phyloP scores from a whole-genome alignment of 2,329 filamentous ascomycete genomes.

The Leptographium flavum region DNA sequence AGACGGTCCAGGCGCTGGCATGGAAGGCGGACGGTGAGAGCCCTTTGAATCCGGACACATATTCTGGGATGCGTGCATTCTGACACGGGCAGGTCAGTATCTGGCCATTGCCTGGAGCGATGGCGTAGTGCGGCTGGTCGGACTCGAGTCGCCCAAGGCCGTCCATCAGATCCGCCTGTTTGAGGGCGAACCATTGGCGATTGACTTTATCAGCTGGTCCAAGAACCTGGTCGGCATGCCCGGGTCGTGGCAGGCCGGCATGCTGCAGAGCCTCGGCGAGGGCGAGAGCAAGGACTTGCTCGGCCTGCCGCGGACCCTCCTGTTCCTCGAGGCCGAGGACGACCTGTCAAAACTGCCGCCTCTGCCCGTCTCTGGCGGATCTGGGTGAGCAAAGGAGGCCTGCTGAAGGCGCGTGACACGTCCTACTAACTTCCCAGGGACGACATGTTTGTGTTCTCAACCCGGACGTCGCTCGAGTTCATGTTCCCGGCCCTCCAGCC shows the following conservation, averaged over 20 bases:
- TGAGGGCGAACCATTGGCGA: slow-evolving; percentile 24
- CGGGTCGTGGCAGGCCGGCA: slow-evolving; percentile 17
- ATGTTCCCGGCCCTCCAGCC: slow-evolving; percentile 49
- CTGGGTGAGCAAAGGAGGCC: slow-evolving; percentile 32
- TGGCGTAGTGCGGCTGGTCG: slow-evolving; percentile 61
- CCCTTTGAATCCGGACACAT: no score
- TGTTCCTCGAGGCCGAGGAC: slow-evolving; percentile 61
- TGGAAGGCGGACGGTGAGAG: slow-evolving; percentile 56
- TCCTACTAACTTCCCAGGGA: slow-evolving; percentile 24
- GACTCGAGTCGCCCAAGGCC: slow-evolving; percentile 67
- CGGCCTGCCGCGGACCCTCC: slow-evolving; percentile 58
- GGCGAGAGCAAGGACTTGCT: slow-evolving; percentile 18
- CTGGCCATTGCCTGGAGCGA: slow-evolving; percentile 77
- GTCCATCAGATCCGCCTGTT: slow-evolving; percentile 54
- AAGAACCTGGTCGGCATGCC: slow-evolving; percentile 25
- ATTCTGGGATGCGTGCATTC: background rate
- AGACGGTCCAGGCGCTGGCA: slow-evolving; percentile 32
- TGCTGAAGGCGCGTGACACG: no score
- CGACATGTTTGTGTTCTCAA: slow-evolving; percentile 50
- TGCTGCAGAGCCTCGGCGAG: slow-evolving; percentile 15
- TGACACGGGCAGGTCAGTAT: slow-evolving; percentile 42
- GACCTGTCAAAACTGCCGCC: slow-evolving; percentile 65
- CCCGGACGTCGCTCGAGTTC: slow-evolving; percentile 52
- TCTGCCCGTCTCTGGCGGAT: slow-evolving; percentile 48
- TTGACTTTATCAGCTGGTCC: slow-evolving; percentile 41